A percentile compares a stretch with the other conserved stretches of the same genome.
Evolutionary conservation across 345 rosid species (phyloP).

Genomic region (Lagerstroemia speciosa): DNA sequence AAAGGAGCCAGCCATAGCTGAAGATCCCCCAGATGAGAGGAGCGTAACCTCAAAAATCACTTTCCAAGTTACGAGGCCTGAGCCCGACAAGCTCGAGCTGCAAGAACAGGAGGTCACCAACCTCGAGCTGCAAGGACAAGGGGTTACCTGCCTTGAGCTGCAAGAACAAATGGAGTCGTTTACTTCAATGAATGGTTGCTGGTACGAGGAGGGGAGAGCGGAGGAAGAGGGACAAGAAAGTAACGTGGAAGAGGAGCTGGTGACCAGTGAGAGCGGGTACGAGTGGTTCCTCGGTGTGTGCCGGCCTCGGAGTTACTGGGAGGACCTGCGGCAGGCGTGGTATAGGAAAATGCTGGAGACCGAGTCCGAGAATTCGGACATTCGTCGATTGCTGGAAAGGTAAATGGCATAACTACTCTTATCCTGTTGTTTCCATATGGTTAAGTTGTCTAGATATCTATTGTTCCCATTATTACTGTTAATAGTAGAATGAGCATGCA

Average conservation of each 20-base stretch:
- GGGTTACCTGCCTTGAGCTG: not conserved
- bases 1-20: not conserved
- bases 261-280: slow-evolving; percentile 16
- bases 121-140: slow-evolving; percentile 2
- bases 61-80: slow-evolving; percentile 11
- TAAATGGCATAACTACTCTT: slow-evolving; percentile 10
- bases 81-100: not conserved
- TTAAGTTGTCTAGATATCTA: not conserved
- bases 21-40: not conserved
- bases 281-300: slow-evolving; percentile 73
- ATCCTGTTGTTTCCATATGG: not conserved
- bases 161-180: slow-evolving; percentile 7
- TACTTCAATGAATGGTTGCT: slow-evolving; percentile 17
- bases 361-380: slow-evolving; percentile 47
- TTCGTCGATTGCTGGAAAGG: slow-evolving; percentile 69
- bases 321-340: slow-evolving; percentile 55
- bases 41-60: not conserved
- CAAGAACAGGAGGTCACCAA: not conserved
- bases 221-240: slow-evolving; percentile 27
- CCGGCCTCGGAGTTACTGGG: slow-evolving; percentile 91
- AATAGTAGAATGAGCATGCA: not conserved
- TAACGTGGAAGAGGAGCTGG: slow-evolving; percentile 10
- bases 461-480: too few relatives aligned
- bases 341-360: slow-evolving; percentile 53
- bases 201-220: slow-evolving; percentile 32